Evolutionary conservation across 106 monocot genomes (phyloP), one percentile per base, ranked within the genome.

Genomic region (Dioscorea dumetorum): DNA sequence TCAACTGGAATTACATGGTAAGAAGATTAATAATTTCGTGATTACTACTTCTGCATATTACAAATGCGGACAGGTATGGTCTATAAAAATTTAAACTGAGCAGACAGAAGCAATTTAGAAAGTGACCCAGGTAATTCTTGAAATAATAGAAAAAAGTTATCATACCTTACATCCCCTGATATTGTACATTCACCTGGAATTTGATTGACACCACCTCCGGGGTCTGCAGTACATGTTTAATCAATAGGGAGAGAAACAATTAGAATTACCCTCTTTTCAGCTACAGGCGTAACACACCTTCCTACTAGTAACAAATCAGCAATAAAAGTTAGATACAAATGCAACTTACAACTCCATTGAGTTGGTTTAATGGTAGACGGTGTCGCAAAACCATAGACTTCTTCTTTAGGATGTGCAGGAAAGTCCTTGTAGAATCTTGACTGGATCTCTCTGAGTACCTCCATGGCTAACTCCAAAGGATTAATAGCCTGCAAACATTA

Each of bases 291-390:
- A 18, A 7, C 23, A 28, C 22, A 24, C 60, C 20, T 21, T 23
- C 23, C 20, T 12, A 1, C 9, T 1, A 21, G 13, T 14, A 17
- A 59, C 4, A 53, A 49, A 51, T 23, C 41, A 41, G 28, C 51
- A 35, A 65, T 34, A 69, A 67, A 15, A 17, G 52, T 48, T 49
- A 23, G n/a, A 57, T 33, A 63, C 28, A 20, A 33, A 32, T 50
- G 48, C 34, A 66, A 78, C 92, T 82, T 90, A 99, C 97, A 99
- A 64, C 69, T 79, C 97, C 97, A 99, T 64, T 99, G 87, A 67
- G 97, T 99, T 68, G 97, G 97, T 72, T 99, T 99, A 76, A 99
- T 85, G 35, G 97, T 99, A 62, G 97, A 99, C 35, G 97, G 97
- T 48, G 92, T 90, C 13, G 89, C 97, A 81, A 87, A 99, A 22